Conservation (phyloP, 78 protist genomes). For the Dictyostelium intermedium region DNA sequence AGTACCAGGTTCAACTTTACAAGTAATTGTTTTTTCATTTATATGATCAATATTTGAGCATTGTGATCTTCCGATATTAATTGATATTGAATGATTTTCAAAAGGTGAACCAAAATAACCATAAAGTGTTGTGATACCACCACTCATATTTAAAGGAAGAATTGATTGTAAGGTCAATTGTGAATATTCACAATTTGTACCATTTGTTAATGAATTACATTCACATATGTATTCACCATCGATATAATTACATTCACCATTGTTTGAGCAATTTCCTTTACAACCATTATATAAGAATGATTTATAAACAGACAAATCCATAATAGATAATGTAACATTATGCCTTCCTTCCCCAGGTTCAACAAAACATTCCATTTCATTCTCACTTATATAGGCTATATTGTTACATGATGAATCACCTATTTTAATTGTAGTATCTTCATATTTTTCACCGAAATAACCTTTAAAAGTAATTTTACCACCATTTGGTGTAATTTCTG, state of each 20-base stretch:
- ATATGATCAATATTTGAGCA: not conserved
- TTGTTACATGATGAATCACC: not conserved
- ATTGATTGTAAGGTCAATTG: not conserved
- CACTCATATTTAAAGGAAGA: not conserved
- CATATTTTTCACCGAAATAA: not conserved
- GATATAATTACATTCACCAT: not conserved
- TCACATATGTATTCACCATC: not conserved
- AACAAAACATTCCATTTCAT: not conserved
- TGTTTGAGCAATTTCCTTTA: not conserved
- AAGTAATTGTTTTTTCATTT: not conserved
- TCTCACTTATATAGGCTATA: no score
- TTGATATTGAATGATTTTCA: not conserved
- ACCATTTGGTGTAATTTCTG: not conserved
- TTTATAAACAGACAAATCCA: not conserved
- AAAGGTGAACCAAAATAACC: not conserved
- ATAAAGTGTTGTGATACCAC: not conserved
- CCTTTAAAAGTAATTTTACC: not conserved
- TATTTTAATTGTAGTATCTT: no score
- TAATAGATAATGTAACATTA: not conserved
- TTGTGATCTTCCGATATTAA: not conserved
- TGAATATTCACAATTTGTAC: not conserved
- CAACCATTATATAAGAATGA: not conserved
- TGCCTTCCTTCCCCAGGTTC: not conserved
- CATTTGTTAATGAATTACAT: not conserved
- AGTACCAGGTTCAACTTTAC: not conserved